Evolutionary conservation across 2,329 filamentous ascomycete genomes (phyloP).

Genomic region (Venturiaceae sp.): DNA sequence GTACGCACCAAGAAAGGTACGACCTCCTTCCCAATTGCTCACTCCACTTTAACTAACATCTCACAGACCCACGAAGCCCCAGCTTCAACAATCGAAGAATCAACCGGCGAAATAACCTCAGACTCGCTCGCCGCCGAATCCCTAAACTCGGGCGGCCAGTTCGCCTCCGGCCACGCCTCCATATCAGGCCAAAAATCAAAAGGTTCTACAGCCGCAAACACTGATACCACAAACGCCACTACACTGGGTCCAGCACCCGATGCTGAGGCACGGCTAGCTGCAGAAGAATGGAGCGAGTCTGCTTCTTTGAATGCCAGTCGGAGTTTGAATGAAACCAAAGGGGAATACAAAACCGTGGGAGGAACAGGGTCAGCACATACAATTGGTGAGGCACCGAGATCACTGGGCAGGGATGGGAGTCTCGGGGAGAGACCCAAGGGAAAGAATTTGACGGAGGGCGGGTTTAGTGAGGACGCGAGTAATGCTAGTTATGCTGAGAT

Average conservation of each 20-base stretch:
- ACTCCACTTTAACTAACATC: constrained; percentile 9
- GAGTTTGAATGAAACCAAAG: constrained; percentile 15
- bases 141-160: constrained; percentile 43
- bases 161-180: constrained; percentile 51
- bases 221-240: constrained; percentile 43
- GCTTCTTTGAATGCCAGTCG: constrained; percentile 29
- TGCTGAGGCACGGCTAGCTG: constrained; percentile 34
- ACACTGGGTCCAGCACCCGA: constrained; percentile 38
- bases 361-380: constrained; percentile 9
- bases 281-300: constrained; percentile 27
- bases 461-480: constrained; percentile 20
- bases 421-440: constrained; percentile 33
- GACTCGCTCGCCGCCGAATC: constrained; percentile 75
- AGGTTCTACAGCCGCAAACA: constrained; percentile 47
- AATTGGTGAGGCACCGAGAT: constrained; percentile 23
- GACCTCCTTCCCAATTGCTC: too few relatives aligned
- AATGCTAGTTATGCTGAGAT: constrained; percentile 43
- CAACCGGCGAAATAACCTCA: constrained; percentile 51
- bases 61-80: constrained; percentile 38
- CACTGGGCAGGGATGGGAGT: constrained; percentile 12
- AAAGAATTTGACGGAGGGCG: constrained; percentile 39
- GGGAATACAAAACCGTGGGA: background rate
- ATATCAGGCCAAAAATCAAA: constrained; percentile 38
- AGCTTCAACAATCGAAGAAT: constrained; percentile 46
- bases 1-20: background rate